phyloP scores from a whole-genome alignment of 108 stramenopile species.

The Cylindrotheca closterium region DNA sequence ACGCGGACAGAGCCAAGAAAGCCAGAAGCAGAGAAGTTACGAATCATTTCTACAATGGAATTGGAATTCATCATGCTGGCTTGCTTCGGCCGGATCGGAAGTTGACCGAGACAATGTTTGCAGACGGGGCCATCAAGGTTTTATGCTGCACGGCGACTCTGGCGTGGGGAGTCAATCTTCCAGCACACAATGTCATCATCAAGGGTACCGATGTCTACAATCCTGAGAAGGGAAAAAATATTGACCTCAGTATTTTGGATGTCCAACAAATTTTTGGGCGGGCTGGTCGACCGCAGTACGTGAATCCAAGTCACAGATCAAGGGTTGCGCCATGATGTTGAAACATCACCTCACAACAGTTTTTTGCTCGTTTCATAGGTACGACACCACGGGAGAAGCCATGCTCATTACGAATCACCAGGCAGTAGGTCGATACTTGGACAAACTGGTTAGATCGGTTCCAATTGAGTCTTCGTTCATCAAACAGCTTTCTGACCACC shows the following conservation, averaged over 20 bases:
- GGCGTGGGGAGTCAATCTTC: constrained; percentile 97
- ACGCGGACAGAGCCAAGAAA: constrained; percentile 72
- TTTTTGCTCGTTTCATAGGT: constrained; percentile 17
- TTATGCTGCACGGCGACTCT: constrained; percentile 97
- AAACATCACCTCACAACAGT: no score
- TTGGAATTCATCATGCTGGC: constrained; percentile 99
- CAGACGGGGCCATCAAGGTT: constrained; percentile 94
- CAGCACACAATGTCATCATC: constrained; percentile 94
- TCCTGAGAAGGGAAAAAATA: constrained; percentile 95
- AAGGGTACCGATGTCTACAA: constrained; percentile 99
- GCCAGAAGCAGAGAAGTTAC: constrained; percentile 87
- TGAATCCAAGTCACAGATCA: no score
- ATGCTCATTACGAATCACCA: constrained; percentile 93
- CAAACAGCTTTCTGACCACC: constrained; percentile 94
- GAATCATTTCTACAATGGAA: constrained; percentile 86
- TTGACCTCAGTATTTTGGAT: constrained; percentile 95
- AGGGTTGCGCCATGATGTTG: no score
- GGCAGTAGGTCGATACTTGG: constrained; percentile 88
- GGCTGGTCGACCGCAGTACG: constrained; percentile 87
- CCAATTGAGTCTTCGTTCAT: constrained; percentile 96
- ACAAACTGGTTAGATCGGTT: constrained; percentile 89
- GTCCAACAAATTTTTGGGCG: constrained; percentile 99
- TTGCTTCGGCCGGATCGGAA: constrained; percentile 96
- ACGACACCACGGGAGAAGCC: constrained; percentile 95
- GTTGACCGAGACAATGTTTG: constrained; percentile 94